A percentile compares a stretch with the other conserved stretches of the same genome.
These are phyloP conservation scores for Lactarius quietus DNA, from an alignment of 768 basidiomycete species.

Conservation along the genomic window DNA sequence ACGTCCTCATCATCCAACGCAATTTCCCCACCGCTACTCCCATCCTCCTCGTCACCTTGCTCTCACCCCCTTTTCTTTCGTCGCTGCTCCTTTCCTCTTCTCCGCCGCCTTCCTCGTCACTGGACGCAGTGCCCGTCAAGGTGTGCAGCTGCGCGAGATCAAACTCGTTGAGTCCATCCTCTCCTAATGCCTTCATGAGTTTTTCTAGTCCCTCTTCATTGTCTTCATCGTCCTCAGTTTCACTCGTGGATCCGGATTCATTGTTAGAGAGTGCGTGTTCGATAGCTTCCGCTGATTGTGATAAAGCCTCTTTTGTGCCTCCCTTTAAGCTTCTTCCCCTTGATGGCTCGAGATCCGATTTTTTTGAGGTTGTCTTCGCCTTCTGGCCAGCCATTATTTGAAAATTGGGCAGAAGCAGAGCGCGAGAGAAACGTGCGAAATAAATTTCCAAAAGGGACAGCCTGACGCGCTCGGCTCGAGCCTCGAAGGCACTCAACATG, in stretches of 20 bases:
- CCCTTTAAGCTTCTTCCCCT: not conserved
- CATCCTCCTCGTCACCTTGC: constrained; percentile 35
- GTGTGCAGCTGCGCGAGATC: constrained; percentile 52
- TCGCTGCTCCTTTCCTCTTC: constrained; percentile 37
- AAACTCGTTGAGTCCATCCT: constrained; percentile 64
- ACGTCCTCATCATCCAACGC: constrained; percentile 68
- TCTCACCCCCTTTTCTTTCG: too few relatives aligned
- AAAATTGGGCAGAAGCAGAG: not conserved
- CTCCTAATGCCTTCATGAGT: constrained; percentile 55
- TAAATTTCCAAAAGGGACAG: not conserved
- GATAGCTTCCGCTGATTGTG: not conserved
- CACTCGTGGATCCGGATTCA: not conserved
- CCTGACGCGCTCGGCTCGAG: not conserved
- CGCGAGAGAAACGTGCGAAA: not conserved
- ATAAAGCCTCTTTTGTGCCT: not conserved
- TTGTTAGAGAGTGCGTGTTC: not conserved
- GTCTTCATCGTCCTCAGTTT: constrained; percentile 28
- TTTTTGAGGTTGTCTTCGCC: not conserved
- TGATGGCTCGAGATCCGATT: not conserved
- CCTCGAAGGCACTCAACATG: not conserved
- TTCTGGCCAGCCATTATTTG: constrained; percentile 6
- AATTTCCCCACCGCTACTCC: constrained; percentile 41
- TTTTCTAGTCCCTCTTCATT: constrained; percentile 56
- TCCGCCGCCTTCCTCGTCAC: constrained; percentile 18
- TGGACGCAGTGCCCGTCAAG: constrained; percentile 35